phyloP scores from a whole-genome alignment of 2,329 filamentous ascomycete species.

The Mariannaea elegans region DNA sequence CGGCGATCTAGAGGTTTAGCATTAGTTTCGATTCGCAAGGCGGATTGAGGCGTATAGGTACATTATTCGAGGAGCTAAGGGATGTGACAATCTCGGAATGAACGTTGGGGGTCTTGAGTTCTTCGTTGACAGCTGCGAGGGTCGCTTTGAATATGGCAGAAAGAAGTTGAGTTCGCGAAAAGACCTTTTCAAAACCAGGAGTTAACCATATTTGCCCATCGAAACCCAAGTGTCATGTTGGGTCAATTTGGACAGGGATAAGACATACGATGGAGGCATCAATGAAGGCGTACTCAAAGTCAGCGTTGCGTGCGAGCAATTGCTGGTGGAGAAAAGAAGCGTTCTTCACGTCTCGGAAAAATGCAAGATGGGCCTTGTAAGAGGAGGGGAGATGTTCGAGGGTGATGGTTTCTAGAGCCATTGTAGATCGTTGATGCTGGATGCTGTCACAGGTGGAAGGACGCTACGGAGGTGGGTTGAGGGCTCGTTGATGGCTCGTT shows the following conservation, averaged over 20 bases:
- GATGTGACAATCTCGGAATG: constrained; percentile 89
- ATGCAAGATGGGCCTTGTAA: constrained; percentile 74
- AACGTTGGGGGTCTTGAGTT: constrained; percentile 82
- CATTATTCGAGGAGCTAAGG: constrained; percentile 84
- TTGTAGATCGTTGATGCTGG: constrained; percentile 37
- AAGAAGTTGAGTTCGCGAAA: constrained; percentile 77
- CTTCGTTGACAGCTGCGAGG: constrained; percentile 66
- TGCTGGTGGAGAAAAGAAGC: constrained; percentile 81
- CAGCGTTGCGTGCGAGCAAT: constrained; percentile 82
- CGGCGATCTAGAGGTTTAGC: constrained; percentile 73
- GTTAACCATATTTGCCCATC: constrained; percentile 14
- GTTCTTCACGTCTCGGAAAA: constrained; percentile 83
- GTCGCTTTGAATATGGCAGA: constrained; percentile 82
- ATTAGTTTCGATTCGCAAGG: constrained; percentile 14
- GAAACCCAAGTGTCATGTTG: background rate
- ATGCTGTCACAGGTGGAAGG: background rate
- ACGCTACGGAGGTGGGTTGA: background rate
- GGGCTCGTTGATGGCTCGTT: no score
- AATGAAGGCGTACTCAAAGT: constrained; percentile 93
- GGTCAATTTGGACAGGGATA: background rate
- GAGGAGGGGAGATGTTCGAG: constrained; percentile 79
- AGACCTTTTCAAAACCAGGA: constrained; percentile 57
- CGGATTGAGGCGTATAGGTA: constrained; percentile 44
- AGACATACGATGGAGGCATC: constrained; percentile 79
- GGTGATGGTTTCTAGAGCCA: constrained; percentile 70